Evolutionary conservation across 164 flowering plant genomes (phyloP).

Genomic region (Stephania japonica): DNA sequence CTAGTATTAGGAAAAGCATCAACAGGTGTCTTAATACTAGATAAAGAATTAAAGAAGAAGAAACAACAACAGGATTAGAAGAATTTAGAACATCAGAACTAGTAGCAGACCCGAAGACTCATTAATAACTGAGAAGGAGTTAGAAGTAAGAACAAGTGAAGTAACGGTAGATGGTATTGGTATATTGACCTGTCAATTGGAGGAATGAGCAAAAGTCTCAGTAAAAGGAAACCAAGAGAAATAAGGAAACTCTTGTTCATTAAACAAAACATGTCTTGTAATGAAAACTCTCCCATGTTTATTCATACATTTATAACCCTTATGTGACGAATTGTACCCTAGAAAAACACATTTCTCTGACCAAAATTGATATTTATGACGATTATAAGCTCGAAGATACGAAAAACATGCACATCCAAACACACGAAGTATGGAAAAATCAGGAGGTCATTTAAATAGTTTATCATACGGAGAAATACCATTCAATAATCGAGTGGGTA

Average conservation of each 20-base stretch:
- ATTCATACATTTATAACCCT: constrained; percentile 3
- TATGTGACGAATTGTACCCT: background rate
- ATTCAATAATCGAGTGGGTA: background rate
- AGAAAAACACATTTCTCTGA: background rate
- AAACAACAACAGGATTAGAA: background rate
- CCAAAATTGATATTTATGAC: background rate
- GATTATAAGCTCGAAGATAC: background rate
- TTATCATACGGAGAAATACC: background rate
- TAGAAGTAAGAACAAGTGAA: too few relatives aligned
- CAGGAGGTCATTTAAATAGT: background rate
- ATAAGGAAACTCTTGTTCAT: background rate
- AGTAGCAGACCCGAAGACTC: too few relatives aligned
- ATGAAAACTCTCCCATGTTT: background rate
- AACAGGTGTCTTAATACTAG: too few relatives aligned
- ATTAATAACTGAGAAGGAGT: too few relatives aligned
- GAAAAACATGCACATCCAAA: constrained; percentile 5
- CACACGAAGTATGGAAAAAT: background rate
- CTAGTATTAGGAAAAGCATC: too few relatives aligned
- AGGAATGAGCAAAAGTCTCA: background rate
- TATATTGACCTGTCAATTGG: too few relatives aligned
- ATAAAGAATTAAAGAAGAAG: too few relatives aligned
- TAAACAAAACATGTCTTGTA: background rate
- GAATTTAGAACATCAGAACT: too few relatives aligned
- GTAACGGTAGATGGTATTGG: too few relatives aligned
- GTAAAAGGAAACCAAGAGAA: background rate